phyloP scores from a whole-genome alignment of 2,329 filamentous ascomycete genomes.

The Tolypocladium paradoxum region DNA sequence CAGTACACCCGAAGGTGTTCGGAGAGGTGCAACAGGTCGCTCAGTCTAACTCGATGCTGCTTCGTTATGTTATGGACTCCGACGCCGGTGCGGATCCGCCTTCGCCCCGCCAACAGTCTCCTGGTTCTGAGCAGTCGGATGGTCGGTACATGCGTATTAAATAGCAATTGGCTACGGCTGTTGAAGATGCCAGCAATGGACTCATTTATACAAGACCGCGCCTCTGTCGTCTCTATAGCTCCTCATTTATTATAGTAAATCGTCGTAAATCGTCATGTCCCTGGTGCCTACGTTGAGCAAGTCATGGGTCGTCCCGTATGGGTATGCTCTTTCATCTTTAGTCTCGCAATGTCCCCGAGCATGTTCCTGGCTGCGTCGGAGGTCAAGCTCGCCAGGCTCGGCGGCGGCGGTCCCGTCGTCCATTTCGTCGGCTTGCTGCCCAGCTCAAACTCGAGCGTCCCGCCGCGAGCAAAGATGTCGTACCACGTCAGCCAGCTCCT shows the following conservation, averaged over 20 bases:
- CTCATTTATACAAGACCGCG: background rate
- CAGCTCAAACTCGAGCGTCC: slow-evolving; percentile 53
- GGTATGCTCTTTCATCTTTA: no score
- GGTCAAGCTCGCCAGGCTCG: slow-evolving; percentile 39
- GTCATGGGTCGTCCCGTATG: no score
- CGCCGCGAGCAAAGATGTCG: slow-evolving; percentile 54
- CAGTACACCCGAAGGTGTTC: no score
- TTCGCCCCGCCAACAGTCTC: no score
- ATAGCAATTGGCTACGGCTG: background rate
- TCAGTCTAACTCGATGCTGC: no score
- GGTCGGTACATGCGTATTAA: background rate
- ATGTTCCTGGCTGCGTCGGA: slow-evolving; percentile 5
- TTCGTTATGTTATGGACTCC: no score
- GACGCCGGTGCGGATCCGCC: no score
- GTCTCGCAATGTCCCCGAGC: slow-evolving; percentile 1
- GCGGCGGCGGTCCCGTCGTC: slow-evolving; percentile 49
- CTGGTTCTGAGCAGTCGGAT: no score
- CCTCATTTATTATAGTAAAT: background rate
- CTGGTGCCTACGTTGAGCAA: no score
- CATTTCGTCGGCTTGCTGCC: slow-evolving; percentile 41
- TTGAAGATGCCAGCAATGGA: background rate
- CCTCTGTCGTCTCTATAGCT: background rate
- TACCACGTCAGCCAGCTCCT: slow-evolving; percentile 56
- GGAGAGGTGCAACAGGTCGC: no score
- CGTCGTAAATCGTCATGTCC: background rate